Evolutionary conservation across 2,329 filamentous ascomycete genomes (phyloP), one percentile per base, ranked within the genome.

Genomic region (Colletotrichum tofieldiae): DNA sequence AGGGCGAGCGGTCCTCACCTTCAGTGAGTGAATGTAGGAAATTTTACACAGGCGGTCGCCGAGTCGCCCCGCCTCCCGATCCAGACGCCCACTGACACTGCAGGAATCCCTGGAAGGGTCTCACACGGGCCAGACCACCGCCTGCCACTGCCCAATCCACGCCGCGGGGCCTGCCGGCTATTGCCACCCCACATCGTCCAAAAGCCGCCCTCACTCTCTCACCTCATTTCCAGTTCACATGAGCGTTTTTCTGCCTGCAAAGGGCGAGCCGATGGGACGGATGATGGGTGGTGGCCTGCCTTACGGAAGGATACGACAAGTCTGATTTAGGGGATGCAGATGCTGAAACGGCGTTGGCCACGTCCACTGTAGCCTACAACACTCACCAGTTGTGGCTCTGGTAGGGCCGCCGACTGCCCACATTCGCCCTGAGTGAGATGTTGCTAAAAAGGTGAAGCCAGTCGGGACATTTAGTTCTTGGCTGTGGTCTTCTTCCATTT

Each of bases 161-260:
- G 49, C 55, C 55, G 63, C 49, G 41, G 68, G 64, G 64, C 39
- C 56, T 67, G 64, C 56, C 64, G 56, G 62, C 68, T 67, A 72
- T 35, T 56, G 26, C 26, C 65, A 68, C 69, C 63, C 67, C 67
- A 65, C 61, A 39, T 58, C 32, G 9, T 45, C 32, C 32, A 43
- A 54, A 32, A 16, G 37, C 47, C 23, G 5, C 26, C 26, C 56
- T 60, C 35, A 18, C 41, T 61, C 29, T 32, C 23, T 29, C 41
- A 23, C 43, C 14, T 18, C 54, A 56, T 39, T 58, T 41, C 37
- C 54, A 41, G n/a, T 56, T 35, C 35, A 39, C 35, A 56, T 9
- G 12, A 39, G 12, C 54, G 35, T 56, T 56, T 39, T 52, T 29
- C 49, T 56, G 54, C 54, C 54, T 56, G 54, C 54, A 23, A 55